phyloP scores from a whole-genome alignment of 176 grass and related monocot genomes.

The Oryza glumipatula region DNA sequence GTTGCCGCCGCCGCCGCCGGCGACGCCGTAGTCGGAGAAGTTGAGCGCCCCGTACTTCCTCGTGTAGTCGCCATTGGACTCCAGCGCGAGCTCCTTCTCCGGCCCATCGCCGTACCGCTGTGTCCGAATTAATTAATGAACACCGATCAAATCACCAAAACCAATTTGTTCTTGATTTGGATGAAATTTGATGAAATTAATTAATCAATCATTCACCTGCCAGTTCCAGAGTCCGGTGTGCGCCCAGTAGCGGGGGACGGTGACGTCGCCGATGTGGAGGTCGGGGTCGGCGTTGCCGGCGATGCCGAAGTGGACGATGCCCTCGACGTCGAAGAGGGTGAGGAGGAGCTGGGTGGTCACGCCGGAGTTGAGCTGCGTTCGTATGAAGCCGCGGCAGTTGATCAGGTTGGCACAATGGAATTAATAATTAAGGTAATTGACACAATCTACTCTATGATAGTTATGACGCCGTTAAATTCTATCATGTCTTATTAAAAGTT shows the following conservation, averaged over 20 bases:
- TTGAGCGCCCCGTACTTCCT: constrained; percentile 52
- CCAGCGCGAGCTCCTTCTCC: constrained; percentile 53
- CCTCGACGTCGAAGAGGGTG: constrained; percentile 56
- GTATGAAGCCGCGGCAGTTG: neutral
- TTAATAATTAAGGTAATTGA: too few species aligned
- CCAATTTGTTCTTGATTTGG: neutral
- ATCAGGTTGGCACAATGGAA: neutral
- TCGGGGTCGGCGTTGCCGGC: constrained; percentile 66
- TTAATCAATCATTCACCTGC: constrained; percentile 38
- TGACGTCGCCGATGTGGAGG: constrained; percentile 59
- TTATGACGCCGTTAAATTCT: too few species aligned
- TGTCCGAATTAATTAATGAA: neutral
- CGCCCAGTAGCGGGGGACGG: constrained; percentile 56
- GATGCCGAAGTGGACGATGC: constrained; percentile 63
- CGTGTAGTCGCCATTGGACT: constrained; percentile 59
- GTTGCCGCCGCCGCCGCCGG: constrained; percentile 1
- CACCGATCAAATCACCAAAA: neutral
- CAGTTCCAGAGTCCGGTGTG: constrained; percentile 72
- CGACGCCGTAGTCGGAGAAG: constrained; percentile 45
- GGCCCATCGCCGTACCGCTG: constrained; percentile 53
- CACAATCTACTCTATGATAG: too few species aligned
- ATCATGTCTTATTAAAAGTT: too few species aligned
- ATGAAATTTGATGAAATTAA: too few species aligned
- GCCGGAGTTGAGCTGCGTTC: constrained; percentile 63
- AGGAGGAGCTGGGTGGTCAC: constrained; percentile 57